These are phyloP conservation scores for Ustilago lituana DNA, from an alignment of 1,284 basidiomycete genomes.

Conservation along the genomic window DNA sequence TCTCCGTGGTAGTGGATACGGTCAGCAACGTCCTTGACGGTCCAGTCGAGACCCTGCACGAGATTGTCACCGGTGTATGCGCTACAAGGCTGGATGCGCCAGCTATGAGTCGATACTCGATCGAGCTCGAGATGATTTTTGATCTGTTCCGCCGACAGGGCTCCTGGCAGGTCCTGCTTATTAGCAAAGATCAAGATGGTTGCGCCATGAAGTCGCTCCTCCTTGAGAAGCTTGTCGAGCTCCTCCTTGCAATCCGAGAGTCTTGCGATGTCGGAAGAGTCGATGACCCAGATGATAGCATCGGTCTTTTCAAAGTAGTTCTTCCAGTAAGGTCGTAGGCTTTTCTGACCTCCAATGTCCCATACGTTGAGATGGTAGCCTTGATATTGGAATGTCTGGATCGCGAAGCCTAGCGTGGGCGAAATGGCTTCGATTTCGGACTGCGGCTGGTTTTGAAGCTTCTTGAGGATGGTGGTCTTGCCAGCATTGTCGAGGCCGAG, in stretches of 20 bases:
- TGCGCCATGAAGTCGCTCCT: slow-evolving; percentile 94
- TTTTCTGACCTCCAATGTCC: slow-evolving; percentile 97
- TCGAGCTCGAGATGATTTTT: slow-evolving; percentile 68
- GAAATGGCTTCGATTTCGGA: slow-evolving; percentile 74
- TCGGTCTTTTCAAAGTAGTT: slow-evolving; percentile 99
- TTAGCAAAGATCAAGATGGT: slow-evolving; percentile 98
- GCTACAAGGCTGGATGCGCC: slow-evolving; percentile 90
- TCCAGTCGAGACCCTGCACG: slow-evolving; percentile 88
- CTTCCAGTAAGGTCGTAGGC: slow-evolving; percentile 95
- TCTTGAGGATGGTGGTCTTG: slow-evolving; percentile 97
- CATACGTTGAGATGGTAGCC: slow-evolving; percentile 73
- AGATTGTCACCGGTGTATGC: slow-evolving; percentile 88
- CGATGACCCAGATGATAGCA: slow-evolving; percentile 98
- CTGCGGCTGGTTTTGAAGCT: slow-evolving; percentile 84
- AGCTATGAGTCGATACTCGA: slow-evolving; percentile 80
- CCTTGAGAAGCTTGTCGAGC: slow-evolving; percentile 82
- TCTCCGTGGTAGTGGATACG: slow-evolving; percentile 64
- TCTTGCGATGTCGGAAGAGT: slow-evolving; percentile 87
- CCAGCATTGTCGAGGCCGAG: slow-evolving; percentile 99
- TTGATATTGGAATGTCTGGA: slow-evolving; percentile 90
- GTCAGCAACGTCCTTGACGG: slow-evolving; percentile 82
- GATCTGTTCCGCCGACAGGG: slow-evolving; percentile 84
- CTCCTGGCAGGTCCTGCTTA: slow-evolving; percentile 93
- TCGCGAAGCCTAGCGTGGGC: slow-evolving; percentile 97
- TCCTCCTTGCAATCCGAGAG: slow-evolving; percentile 90